Base-by-base conservation (phyloP, 1,284 basidiomycete species). In the Cutaneotrichosporon sp. region DNA sequence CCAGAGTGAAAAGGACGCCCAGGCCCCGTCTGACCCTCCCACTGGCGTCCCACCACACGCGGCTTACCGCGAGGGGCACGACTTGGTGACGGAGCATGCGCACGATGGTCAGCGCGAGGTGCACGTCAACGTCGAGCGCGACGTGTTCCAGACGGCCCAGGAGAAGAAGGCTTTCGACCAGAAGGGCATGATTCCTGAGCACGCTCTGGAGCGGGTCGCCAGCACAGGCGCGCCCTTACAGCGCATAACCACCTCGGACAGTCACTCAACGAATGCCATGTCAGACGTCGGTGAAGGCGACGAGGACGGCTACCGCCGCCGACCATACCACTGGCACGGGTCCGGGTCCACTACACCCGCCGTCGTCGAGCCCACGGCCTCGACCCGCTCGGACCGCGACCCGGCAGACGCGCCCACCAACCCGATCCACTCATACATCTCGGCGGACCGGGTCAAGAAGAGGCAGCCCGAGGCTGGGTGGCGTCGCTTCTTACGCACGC, bases 51-150 rank as follows among this genome's bases (percentile, higher is more conserved):
- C 45, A 38, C 22, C 76, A 0, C 69, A 74, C 1, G 20, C 79
- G 7, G 86, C 89, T 70, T 91, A 88, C 84, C 81, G 82, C 67
- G 89, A 92, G 73, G 90, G 90, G 4, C 78, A 82, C 38, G 83
- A 90, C 72, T 81, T 83, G 42, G 77, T 94, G 43, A 82, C 89
- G 60, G 90, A 91, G 77, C 81, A 84, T 50, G 81, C 82, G 27
- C 67, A 67, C 2, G 83, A 82, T 0, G 83, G 84, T 22, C 83
- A 84, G n/a, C 85, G 85, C 8, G 85, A 85, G 13, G 53, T 57
- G 9, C 18, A 53, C 2, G 60, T 62, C 22, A 38, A 56, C n/a
- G 46, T 58, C 14, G 38, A 54, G 16, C 16, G 16, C 3, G 29
- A 16, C 14, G 51, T 46, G 7, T 58, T 62, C 36, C 2, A 16